Percentiles rank a stretch among this genome's conserved stretches.
Evolutionary conservation across 495 filamentous ascomycete species (phyloP).

Genomic region (Aspergillus incahuasiensis): DNA sequence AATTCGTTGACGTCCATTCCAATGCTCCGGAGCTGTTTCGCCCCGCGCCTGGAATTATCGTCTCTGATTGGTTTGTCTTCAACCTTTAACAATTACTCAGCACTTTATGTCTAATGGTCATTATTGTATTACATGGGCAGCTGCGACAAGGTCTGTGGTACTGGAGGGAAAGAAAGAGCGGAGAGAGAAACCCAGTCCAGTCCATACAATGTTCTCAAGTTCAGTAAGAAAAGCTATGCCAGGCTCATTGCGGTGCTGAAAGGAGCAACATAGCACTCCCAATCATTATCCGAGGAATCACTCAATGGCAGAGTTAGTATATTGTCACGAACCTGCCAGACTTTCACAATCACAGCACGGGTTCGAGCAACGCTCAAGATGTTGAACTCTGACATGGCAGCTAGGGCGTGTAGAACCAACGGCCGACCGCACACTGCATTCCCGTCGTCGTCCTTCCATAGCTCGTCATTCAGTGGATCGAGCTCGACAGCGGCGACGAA

Average conservation of each 20-base stretch:
- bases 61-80: not conserved
- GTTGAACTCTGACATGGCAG: slow-evolving; percentile 37
- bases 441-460: slow-evolving; percentile 23
- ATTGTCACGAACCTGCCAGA: slow-evolving; percentile 41
- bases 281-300: slow-evolving; percentile 28
- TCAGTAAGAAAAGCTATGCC: slow-evolving; percentile 23
- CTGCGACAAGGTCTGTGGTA: too few relatives aligned
- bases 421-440: slow-evolving; percentile 28
- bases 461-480: slow-evolving; percentile 35
- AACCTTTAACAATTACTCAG: not conserved
- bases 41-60: not conserved
- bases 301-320: slow-evolving; percentile 23
- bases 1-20: not conserved
- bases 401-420: slow-evolving; percentile 37
- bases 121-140: too few relatives aligned
- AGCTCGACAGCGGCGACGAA: slow-evolving; percentile 45
- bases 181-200: not conserved
- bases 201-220: not conserved
- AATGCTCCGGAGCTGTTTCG: not conserved
- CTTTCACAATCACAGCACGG: slow-evolving; percentile 36
- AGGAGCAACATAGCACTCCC: slow-evolving; percentile 41
- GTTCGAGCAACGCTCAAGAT: slow-evolving; percentile 41
- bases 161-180: not conserved
- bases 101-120: too few relatives aligned
- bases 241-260: slow-evolving; percentile 40